Evolutionary conservation across 164 flowering plant genomes (phyloP).

Genomic region (Amborella trichopoda): DNA sequence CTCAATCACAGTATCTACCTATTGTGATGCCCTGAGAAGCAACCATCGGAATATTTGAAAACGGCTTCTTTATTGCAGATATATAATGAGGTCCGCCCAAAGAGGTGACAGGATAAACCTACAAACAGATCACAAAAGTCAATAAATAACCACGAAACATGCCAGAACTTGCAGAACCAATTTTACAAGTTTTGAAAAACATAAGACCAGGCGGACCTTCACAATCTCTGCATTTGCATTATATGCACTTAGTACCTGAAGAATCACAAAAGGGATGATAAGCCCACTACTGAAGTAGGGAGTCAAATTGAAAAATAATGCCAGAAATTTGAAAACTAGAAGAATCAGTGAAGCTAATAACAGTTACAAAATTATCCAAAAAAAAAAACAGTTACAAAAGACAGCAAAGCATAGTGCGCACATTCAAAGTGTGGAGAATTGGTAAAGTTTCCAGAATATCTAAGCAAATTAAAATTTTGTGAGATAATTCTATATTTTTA

Average conservation of each 20-base stretch:
- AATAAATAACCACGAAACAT: background rate
- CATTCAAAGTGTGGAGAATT: no score
- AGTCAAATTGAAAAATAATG: no score
- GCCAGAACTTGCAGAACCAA: background rate
- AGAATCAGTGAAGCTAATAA: no score
- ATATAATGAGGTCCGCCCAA: slow-evolving; percentile 23
- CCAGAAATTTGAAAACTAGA: no score
- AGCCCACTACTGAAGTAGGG: no score
- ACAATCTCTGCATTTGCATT: slow-evolving; percentile 18
- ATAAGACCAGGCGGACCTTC: slow-evolving; percentile 11
- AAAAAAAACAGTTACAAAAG: no score
- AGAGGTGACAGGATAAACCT: slow-evolving; percentile 25
- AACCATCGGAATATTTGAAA: slow-evolving; percentile 22
- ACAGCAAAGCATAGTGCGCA: no score
- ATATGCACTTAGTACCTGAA: slow-evolving; percentile 15
- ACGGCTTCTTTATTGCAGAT: slow-evolving; percentile 21
- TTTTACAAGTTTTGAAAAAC: background rate
- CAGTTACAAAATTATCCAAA: no score
- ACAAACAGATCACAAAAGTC: background rate
- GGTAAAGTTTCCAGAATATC: no score
- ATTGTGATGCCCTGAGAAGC: slow-evolving; percentile 26
- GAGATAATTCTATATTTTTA: no score
- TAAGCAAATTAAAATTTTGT: no score
- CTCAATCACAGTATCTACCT: no score
- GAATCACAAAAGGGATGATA: background rate